Base-by-base conservation (phyloP, 176 grass and related monocot species). In the Zoysia japonica region DNA sequence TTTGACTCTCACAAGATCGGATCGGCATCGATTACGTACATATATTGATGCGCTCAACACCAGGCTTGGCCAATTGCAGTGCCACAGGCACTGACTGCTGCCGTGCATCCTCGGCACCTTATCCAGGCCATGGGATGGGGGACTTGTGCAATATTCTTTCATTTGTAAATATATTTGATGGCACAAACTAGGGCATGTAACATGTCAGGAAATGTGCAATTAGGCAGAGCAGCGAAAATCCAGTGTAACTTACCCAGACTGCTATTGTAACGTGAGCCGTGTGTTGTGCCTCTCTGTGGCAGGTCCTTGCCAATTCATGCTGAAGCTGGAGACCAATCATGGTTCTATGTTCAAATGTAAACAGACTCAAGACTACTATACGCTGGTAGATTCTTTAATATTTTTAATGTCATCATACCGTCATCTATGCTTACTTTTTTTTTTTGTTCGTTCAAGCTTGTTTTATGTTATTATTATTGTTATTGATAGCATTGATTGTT, bases 11-110 rank as follows among this genome's bases (percentile, higher is more conserved):
- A 91, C 90, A 37, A 92, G 83, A 81, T 78, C 84, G 7, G 96
- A 98, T 65, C 85, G 92, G 43, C 84, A 87, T 36, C 89, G 92
- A 1, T 51, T 98, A 47, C 90, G 80, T 12, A 61, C 82, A 67
- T 97, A 97, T 57, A 97, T 97, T 35, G 96, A 98, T 60, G 92
- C 89, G 43, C 87, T 98, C 65, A 94, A 82, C 65, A 57, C 76
- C 78, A 88, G 96, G 81, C 86, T 88, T 6, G 52, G 88, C n/a
- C 88, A 89, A 47, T 83, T 86, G 49, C 74, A 77, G 50, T 84
- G 51, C 63, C 90, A 81, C 36, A 86, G 81, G 75, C 88, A 80
- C 47, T 89, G 78, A 89, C 59, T 16, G 43, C 72, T 67, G 42
- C 66, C 43, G 3, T 48, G 59, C 60, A 2, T 61, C 59, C 60